Base-by-base conservation (phyloP, 106 monocot genomes). In the Allium fistulosum region DNA sequence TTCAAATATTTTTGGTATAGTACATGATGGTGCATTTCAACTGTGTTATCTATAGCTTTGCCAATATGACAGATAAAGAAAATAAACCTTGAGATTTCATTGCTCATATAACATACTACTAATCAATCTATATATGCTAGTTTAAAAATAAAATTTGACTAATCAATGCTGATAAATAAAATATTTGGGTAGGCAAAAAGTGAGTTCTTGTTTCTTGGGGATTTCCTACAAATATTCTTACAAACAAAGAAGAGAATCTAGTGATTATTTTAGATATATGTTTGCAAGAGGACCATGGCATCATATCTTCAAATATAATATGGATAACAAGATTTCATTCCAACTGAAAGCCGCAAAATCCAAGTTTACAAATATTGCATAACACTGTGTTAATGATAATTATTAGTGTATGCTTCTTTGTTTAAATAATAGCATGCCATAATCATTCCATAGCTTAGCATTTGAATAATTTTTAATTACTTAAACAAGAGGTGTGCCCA, bases 161-260 rank as follows among this genome's bases (percentile, higher is more conserved):
- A 37, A 37, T 37, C 37, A 37, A 37, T 37, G 37, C 5, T 5
- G 37, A 37, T 37, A 37, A 2, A 37, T 37, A 37, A 37, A 37
- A 69, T 69, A 58, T 11, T 46, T 27, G 68, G 53, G 52, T 68
- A 53, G 68, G 68, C 52, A 69, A 57, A 69, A 69, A 69, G 69
- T 57, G 14, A 8, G 56, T 58, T 27, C 58, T 57, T 8, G 56
- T 37, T 57, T 69, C 16, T n/a, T 46, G 57, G 15, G 46, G 49
- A 26, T 67, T 53, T 67, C 53, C 53, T 67, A 50, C 51, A 26
- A 51, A 51, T 37, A 22, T 48, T 27, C 26, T 50, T 12, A 71
- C 13, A 22, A 15, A 59, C 50, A 71, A 62, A 72, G 62, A 50
- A 10, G 72, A 72, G 72, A 72, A 51, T 57, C 45, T 53, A 72